Percentiles rank a stretch among this genome's conserved stretches.
phyloP scores from a whole-genome alignment of 805 yeast genomes.

The Teunomyces tritomae region DNA sequence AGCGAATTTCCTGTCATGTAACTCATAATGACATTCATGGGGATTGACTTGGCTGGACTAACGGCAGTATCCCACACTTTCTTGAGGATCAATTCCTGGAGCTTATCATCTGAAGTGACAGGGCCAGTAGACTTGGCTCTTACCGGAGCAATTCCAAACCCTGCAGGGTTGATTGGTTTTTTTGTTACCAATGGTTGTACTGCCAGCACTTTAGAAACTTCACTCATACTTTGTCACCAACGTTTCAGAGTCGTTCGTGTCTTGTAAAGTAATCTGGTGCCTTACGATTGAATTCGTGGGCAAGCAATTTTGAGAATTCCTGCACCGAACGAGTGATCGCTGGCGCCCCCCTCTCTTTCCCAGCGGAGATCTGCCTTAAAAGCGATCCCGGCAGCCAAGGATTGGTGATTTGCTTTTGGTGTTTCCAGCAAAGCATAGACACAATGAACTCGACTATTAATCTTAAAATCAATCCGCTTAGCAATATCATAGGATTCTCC shows the following conservation, averaged over 20 bases:
- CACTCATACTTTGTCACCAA: slow-evolving; percentile 2
- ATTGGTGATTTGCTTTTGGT: neutral
- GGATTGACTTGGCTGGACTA: slow-evolving; percentile 78
- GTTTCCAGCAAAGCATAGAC: neutral
- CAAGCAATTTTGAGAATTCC: too few relatives aligned
- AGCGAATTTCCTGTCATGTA: slow-evolving; percentile 90
- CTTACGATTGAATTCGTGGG: too few relatives aligned
- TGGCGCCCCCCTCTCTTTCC: neutral
- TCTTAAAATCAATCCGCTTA: slow-evolving; percentile 51
- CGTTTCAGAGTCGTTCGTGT: too few relatives aligned
- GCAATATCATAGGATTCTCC: slow-evolving; percentile 73
- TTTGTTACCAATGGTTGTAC: slow-evolving; percentile 7
- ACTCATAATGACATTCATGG: slow-evolving; percentile 86
- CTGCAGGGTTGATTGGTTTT: slow-evolving; percentile 16
- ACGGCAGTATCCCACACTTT: slow-evolving; percentile 87
- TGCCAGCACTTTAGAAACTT: slow-evolving; percentile 8
- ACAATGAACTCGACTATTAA: slow-evolving; percentile 7
- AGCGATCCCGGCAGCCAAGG: neutral
- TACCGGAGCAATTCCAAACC: slow-evolving; percentile 12
- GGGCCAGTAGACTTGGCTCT: slow-evolving; percentile 1
- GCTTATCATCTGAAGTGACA: slow-evolving; percentile 13
- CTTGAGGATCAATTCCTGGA: slow-evolving; percentile 45
- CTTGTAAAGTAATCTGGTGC: too few relatives aligned
- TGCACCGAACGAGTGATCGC: too few relatives aligned
- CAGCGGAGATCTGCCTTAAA: neutral